These are phyloP conservation scores for Trichophyton simii DNA, from an alignment of 2,329 filamentous ascomycete species.

Conservation along the genomic window DNA sequence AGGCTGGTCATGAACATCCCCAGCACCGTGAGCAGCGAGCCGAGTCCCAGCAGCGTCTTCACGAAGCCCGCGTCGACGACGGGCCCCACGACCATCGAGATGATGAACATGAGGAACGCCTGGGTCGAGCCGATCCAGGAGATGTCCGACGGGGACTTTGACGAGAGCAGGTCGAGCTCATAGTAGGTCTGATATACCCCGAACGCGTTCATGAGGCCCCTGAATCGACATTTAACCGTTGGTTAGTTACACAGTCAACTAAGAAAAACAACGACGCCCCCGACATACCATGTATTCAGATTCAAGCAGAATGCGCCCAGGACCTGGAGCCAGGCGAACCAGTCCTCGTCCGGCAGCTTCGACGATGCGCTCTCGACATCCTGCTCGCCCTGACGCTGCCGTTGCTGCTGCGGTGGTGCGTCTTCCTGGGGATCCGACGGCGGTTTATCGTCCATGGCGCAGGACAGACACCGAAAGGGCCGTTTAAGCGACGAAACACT, in stretches of 20 bases:
- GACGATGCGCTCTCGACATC: not conserved
- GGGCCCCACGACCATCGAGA: constrained; percentile 40
- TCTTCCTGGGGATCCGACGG: not conserved
- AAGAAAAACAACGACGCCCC: no score
- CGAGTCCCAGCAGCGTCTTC: constrained; percentile 32
- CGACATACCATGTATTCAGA: not conserved
- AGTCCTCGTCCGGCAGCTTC: not conserved
- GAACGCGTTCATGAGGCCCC: constrained; percentile 42
- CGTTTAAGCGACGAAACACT: not conserved
- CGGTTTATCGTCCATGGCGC: not conserved
- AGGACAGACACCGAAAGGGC: not conserved
- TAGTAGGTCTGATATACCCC: constrained; percentile 44
- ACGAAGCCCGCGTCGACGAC: constrained; percentile 42
- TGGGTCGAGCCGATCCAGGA: constrained; percentile 44
- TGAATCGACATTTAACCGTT: constrained; percentile 11
- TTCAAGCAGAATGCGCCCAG: not conserved
- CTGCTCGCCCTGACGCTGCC: not conserved
- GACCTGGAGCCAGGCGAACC: not conserved
- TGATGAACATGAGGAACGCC: constrained; percentile 40
- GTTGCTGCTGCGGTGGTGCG: not conserved
- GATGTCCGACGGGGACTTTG: constrained; percentile 33
- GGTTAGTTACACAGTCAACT: no score
- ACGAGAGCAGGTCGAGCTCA: constrained; percentile 29
- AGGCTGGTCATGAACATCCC: constrained; percentile 43
- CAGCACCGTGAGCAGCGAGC: constrained; percentile 37